Percentiles rank a stretch among this genome's conserved stretches.
These are phyloP conservation scores for Colletotrichum sp. DNA, from an alignment of 2,329 filamentous ascomycete genomes.

Conservation along the genomic window DNA sequence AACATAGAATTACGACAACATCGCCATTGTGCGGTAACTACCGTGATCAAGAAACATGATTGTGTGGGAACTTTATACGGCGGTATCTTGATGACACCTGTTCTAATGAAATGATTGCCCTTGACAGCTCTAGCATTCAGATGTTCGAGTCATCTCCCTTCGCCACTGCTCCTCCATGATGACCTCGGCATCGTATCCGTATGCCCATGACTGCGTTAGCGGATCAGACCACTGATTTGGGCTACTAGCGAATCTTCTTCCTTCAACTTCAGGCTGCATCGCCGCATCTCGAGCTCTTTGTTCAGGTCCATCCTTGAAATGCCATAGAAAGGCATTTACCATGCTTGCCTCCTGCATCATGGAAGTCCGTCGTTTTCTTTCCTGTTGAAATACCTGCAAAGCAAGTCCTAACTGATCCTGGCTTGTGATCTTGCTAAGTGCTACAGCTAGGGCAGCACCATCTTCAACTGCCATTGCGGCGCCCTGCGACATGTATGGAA, in stretches of 20 bases:
- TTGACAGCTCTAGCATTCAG: neutral
- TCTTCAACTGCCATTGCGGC: conserved; percentile 68
- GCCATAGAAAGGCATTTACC: conserved; percentile 52
- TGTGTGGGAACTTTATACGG: too few species aligned
- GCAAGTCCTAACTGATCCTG: conserved; percentile 31
- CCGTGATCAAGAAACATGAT: too few species aligned
- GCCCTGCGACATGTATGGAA: conserved; percentile 63
- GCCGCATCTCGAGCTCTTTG: conserved; percentile 45
- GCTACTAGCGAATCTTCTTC: conserved; percentile 38
- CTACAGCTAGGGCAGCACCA: conserved; percentile 60
- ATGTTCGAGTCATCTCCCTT: neutral
- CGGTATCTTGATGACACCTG: accelerated
- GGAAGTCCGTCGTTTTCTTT: conserved; percentile 61
- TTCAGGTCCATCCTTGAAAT: conserved; percentile 45
- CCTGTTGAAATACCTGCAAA: conserved; percentile 57
- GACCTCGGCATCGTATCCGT: conserved; percentile 50
- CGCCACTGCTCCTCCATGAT: conserved; percentile 35
- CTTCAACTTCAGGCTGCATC: conserved; percentile 43
- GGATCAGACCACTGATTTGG: conserved; percentile 55
- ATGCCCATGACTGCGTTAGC: conserved; percentile 49
- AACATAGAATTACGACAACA: neutral
- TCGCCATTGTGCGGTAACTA: neutral
- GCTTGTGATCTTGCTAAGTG: conserved; percentile 49
- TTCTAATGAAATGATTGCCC: neutral
- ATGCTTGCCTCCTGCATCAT: conserved; percentile 63